These are phyloP conservation scores for Phytophthora uliginosa DNA, from an alignment of 352 stramenopile species.

Conservation along the genomic window DNA sequence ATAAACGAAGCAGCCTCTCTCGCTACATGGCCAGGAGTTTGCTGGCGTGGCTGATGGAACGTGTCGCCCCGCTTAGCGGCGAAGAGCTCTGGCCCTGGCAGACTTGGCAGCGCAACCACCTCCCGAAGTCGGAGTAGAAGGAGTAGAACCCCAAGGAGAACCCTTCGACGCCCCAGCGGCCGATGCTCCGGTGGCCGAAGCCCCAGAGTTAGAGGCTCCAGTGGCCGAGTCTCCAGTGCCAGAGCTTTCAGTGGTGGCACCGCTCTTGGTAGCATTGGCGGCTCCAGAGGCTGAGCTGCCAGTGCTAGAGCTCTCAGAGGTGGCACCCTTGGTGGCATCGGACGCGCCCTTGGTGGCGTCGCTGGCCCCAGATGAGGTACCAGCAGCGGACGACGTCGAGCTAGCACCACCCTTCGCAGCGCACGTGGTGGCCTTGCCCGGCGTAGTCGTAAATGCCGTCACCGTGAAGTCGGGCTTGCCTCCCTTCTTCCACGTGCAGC, in stretches of 20 bases:
- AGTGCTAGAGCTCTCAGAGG: background rate
- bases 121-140: conserved; percentile 17
- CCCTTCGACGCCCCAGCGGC: conserved; percentile 22
- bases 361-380: background rate
- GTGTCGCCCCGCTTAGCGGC: conserved; percentile 20
- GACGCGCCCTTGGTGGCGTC: conserved; percentile 1
- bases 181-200: background rate
- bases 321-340: conserved; percentile 18
- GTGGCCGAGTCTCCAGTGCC: background rate
- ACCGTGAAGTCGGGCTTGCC: conserved; percentile 42
- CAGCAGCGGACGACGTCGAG: conserved; percentile 1
- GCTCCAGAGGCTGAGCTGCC: background rate
- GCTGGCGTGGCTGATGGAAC: background rate
- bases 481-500: conserved; percentile 48
- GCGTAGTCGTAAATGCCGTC: conserved; percentile 31
- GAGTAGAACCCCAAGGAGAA: conserved; percentile 24
- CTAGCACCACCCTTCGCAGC: conserved; percentile 21
- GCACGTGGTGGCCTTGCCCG: conserved; percentile 30
- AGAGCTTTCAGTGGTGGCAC: conserved; percentile 8
- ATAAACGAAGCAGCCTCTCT: conserved; percentile 13
- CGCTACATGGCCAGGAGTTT: background rate
- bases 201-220: background rate
- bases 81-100: conserved; percentile 5
- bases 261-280: background rate
- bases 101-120: conserved; percentile 31